These are phyloP conservation scores for Monilinia polystroma DNA, from an alignment of 2,329 filamentous ascomycete species.

Conservation along the genomic window DNA sequence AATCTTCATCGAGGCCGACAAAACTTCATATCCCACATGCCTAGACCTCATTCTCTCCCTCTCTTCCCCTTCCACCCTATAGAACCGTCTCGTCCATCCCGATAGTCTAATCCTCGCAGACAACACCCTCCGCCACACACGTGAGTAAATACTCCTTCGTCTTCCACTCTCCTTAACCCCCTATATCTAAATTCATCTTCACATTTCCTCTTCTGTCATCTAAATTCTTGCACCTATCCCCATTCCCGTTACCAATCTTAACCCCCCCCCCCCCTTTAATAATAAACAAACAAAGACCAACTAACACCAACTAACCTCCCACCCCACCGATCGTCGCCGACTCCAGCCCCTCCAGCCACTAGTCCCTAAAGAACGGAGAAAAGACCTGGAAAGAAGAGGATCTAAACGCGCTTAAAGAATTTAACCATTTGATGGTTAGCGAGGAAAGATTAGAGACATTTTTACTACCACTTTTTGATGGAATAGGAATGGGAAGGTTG, in stretches of 20 bases:
- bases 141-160: background rate
- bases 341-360: constrained; percentile 39
- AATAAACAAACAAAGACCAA: background rate
- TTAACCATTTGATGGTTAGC: constrained; percentile 41
- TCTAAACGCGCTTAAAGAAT: constrained; percentile 55
- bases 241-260: too few species aligned
- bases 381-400: constrained; percentile 40
- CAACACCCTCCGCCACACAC: constrained; percentile 51
- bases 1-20: constrained; percentile 56
- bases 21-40: constrained; percentile 52
- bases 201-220: background rate
- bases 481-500: constrained; percentile 40
- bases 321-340: constrained; percentile 45
- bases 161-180: background rate
- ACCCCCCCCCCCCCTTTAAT: too few species aligned
- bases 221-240: background rate
- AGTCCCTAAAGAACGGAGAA: constrained; percentile 26
- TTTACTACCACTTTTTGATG: constrained; percentile 45
- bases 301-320: background rate
- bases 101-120: constrained; percentile 55
- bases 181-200: background rate
- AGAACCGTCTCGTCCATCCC: constrained; percentile 46
- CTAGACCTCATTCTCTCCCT: constrained; percentile 47
- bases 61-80: constrained; percentile 33
- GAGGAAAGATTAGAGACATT: constrained; percentile 42